Conservation (phyloP, 768 basidiomycete species). For the Candolleomyces aberdarensis region DNA sequence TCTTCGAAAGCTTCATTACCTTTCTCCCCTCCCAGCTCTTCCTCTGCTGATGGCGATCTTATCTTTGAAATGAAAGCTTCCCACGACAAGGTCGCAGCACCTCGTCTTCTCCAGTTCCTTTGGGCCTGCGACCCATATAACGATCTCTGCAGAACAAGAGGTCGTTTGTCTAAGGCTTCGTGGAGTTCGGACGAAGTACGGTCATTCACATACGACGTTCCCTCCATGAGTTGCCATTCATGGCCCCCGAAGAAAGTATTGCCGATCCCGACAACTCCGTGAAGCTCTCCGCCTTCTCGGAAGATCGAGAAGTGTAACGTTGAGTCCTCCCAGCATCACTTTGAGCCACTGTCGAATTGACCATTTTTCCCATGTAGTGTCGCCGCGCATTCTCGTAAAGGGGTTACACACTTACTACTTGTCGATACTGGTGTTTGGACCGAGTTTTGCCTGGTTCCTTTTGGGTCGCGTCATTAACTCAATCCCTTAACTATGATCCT, state of each 20-base stretch:
- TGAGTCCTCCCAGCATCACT: background rate
- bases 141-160: background rate
- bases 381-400: too few relatives aligned
- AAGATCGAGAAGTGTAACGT: background rate
- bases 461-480: too few relatives aligned
- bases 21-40: background rate
- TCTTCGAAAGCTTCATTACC: slow-evolving; percentile 4
- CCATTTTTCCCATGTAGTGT: slow-evolving; percentile 1
- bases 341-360: background rate
- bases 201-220: background rate
- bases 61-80: background rate
- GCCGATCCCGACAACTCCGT: slow-evolving; percentile 5
- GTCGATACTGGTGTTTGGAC: too few relatives aligned
- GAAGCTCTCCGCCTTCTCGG: slow-evolving; percentile 2
- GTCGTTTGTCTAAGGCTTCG: too few relatives aligned
- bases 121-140: background rate
- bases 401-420: too few relatives aligned
- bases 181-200: too few relatives aligned
- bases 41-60: background rate
- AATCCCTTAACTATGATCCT: too few relatives aligned
- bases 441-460: too few relatives aligned
- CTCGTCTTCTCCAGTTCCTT: background rate
- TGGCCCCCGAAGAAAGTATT: background rate
- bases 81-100: slow-evolving; percentile 1
- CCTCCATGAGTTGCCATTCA: background rate